phyloP scores from a whole-genome alignment of 1,139 yeast genomes.

The Lodderomyces parapsilosis region DNA sequence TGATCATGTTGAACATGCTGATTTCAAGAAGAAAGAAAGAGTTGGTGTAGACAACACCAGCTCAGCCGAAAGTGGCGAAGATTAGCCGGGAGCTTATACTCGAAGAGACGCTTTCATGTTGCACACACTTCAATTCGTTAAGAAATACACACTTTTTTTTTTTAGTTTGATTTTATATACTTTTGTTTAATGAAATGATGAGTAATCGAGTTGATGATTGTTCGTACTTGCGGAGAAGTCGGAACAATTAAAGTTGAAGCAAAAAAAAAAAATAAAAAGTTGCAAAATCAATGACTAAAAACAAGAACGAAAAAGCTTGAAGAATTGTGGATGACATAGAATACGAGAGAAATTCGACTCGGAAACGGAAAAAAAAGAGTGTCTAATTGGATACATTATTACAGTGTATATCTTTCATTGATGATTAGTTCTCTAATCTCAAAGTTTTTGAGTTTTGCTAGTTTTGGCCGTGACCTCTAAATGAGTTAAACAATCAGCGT shows the following conservation, averaged over 20 bases:
- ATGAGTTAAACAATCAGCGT: too few relatives aligned
- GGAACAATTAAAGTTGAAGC: not conserved
- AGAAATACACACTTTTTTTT: too few relatives aligned
- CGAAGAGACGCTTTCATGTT: too few relatives aligned
- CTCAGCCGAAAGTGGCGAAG: not conserved
- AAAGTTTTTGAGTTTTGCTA: too few relatives aligned
- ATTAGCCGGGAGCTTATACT: not conserved
- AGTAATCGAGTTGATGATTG: not conserved
- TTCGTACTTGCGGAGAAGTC: not conserved
- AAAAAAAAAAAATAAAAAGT: too few relatives aligned
- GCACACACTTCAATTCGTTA: too few relatives aligned
- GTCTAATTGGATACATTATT: not conserved
- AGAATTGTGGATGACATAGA: not conserved
- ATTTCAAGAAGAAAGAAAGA: not conserved
- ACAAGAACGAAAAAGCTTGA: not conserved
- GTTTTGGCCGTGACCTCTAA: too few relatives aligned
- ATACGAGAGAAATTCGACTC: not conserved
- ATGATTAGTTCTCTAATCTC: too few relatives aligned
- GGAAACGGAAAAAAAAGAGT: too few relatives aligned
- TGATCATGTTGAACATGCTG: constrained; percentile 19
- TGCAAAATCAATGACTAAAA: not conserved
- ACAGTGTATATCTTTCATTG: not conserved
- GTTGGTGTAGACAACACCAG: not conserved
- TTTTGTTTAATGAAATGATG: not conserved
- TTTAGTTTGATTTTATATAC: not conserved